Base-by-base conservation (phyloP, 176 grass and related monocot genomes). In the Puccinellia tenuiflora region DNA sequence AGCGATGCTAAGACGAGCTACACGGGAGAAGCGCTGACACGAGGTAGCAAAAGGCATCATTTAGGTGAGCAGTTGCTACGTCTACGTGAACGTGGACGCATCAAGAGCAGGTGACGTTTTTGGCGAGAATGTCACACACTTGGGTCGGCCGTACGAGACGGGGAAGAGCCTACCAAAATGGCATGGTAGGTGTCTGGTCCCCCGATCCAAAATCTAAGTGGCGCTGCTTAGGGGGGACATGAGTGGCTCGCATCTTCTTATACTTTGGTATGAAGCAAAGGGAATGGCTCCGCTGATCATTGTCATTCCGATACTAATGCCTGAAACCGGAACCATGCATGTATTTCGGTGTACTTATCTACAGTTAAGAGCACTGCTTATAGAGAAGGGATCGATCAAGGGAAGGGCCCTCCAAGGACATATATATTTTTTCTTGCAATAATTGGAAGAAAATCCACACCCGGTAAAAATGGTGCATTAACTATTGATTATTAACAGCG, bases 181-280 rank as follows among this genome's bases (percentile, higher is more conserved):
- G 29, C 47, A 57, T n/a, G 60, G 11, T 31, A 1, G 17, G 21
- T 66, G 73, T 24, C 79, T 24, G 81, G 81, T 16, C 73, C 50
- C 56, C 68, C 48, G 76, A 37, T 66, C 55, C 33, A 67, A 65
- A 79, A 57, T 79, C 45, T 57, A 26, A 28, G 59, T 50, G 35
- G 22, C 60, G 68, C 69, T 62, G 51, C 30, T 25, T 52, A 73
- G 13, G 48, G 34, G n/a, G n/a, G n/a, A n/a, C n/a, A n/a, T n/a
- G n/a, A n/a, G 68, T 38, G 70, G 77, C 22, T 6, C 42, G 48
- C 75, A 65, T 75, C 28, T 46, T 14, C 9, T 20, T 37, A 89
- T 60, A 52, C 83, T 81, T 77, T 43, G 42, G 5, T 34, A 31
- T 72, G 78, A 89, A 85, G 83, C 88, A 85, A 85, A 77, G 62